Conservation (phyloP, 106 monocot genomes). For the Dendrobium officinale region DNA sequence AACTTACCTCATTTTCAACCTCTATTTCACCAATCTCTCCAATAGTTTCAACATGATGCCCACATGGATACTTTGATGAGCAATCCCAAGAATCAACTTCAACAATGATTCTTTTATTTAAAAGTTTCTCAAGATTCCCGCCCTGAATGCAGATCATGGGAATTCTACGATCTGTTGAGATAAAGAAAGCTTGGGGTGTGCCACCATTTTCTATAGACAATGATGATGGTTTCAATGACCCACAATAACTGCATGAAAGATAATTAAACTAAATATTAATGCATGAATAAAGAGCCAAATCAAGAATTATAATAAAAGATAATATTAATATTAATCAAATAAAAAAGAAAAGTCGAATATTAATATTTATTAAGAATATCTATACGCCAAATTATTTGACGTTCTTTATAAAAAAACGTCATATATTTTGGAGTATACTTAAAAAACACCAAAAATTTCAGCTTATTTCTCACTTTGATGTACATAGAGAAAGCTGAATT, state of each 20-base stretch:
- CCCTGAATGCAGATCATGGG: slow-evolving; percentile 96
- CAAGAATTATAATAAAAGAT: neutral
- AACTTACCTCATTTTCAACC: slow-evolving; percentile 87
- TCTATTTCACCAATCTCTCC: slow-evolving; percentile 95
- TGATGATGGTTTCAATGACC: slow-evolving; percentile 91
- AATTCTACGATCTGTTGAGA: slow-evolving; percentile 89
- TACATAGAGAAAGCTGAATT: too few relatives aligned
- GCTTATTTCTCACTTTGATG: too few relatives aligned
- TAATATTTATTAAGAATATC: too few relatives aligned
- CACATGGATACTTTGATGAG: slow-evolving; percentile 83
- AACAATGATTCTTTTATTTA: slow-evolving; percentile 95
- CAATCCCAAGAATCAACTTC: slow-evolving; percentile 96
- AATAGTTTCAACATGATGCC: slow-evolving; percentile 95
- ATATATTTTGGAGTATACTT: too few relatives aligned
- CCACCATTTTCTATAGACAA: slow-evolving; percentile 89
- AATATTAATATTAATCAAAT: neutral
- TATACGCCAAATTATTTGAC: too few relatives aligned
- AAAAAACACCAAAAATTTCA: too few relatives aligned
- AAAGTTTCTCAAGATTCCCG: slow-evolving; percentile 92
- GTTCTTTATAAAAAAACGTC: too few relatives aligned
- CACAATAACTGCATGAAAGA: slow-evolving; percentile 79
- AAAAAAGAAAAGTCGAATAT: neutral
- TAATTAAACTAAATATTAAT: neutral
- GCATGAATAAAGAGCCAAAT: neutral
- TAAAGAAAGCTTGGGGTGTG: slow-evolving; percentile 82